These are phyloP conservation scores for Lodderomyces parapsilosis DNA, from an alignment of 1,139 yeast species.

Conservation along the genomic window DNA sequence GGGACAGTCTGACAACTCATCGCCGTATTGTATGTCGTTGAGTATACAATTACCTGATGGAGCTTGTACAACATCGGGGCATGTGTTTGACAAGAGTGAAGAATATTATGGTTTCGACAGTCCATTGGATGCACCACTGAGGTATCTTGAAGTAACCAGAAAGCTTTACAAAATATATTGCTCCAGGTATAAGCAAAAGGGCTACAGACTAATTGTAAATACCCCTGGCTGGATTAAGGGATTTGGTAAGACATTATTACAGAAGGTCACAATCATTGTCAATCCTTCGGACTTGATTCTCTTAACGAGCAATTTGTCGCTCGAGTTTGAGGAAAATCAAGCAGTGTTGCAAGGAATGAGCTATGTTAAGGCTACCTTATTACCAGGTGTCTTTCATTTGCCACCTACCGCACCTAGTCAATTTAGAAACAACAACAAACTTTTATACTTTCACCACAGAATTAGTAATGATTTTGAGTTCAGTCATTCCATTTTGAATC, in stretches of 20 bases:
- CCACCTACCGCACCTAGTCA: constrained; percentile 42
- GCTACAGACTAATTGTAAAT: constrained; percentile 59
- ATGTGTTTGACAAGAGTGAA: constrained; percentile 29
- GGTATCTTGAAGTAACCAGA: constrained; percentile 49
- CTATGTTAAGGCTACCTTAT: background rate
- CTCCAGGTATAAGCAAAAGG: constrained; percentile 24
- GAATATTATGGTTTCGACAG: constrained; percentile 68
- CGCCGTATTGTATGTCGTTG: constrained; percentile 69
- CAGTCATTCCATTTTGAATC: constrained; percentile 40
- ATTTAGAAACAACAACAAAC: constrained; percentile 48
- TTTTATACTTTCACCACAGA: constrained; percentile 54
- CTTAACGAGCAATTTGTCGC: constrained; percentile 23
- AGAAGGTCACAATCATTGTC: constrained; percentile 42
- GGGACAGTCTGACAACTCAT: constrained; percentile 81
- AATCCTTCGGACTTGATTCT: constrained; percentile 57
- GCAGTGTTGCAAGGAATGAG: constrained; percentile 21
- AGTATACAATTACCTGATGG: constrained; percentile 15
- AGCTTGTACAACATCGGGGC: constrained; percentile 16
- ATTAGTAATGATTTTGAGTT: constrained; percentile 40
- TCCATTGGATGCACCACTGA: constrained; percentile 67
- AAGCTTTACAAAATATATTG: constrained; percentile 39
- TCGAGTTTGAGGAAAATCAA: constrained; percentile 22
- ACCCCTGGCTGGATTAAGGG: constrained; percentile 97
- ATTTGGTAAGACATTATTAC: constrained; percentile 68
- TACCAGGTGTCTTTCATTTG: constrained; percentile 18